These are phyloP conservation scores for Cydonia oblonga DNA, from an alignment of 331 rosid genomes.

Conservation along the genomic window DNA sequence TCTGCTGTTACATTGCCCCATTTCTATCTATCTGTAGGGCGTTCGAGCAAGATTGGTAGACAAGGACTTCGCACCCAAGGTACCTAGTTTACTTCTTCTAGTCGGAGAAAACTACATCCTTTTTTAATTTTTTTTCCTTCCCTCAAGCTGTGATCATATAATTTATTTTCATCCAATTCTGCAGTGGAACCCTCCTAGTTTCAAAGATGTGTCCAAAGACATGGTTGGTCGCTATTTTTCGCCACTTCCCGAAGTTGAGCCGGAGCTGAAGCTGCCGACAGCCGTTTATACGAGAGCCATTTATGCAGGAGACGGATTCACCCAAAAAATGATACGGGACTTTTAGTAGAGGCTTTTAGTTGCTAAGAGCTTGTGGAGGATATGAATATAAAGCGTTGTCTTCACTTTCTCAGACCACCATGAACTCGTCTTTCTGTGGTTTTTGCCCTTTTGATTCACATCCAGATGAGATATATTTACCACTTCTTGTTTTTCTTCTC, in stretches of 20 bases:
- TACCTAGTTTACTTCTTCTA: conserved; percentile 15
- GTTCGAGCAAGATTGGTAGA: conserved; percentile 78
- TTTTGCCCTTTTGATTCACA: background rate
- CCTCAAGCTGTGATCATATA: background rate
- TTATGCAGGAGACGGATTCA: conserved; percentile 29
- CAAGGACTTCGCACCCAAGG: conserved; percentile 91
- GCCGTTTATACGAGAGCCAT: conserved; percentile 73
- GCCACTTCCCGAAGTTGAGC: conserved; percentile 39
- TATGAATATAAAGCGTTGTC: background rate
- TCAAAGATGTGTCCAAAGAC: conserved; percentile 63
- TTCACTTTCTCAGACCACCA: background rate
- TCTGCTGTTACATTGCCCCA: background rate
- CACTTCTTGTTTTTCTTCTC: background rate
- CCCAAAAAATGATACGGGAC: background rate
- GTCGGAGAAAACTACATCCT: background rate
- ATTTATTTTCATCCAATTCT: conserved; percentile 16
- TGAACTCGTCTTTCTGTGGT: background rate
- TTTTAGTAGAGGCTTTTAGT: background rate
- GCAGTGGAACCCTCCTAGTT: conserved; percentile 84
- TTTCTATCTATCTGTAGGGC: conserved; percentile 37
- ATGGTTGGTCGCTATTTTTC: conserved; percentile 68
- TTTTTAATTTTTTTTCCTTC: background rate
- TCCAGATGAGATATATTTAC: background rate
- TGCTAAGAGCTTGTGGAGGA: background rate
- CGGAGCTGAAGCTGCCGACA: conserved; percentile 67